phyloP scores from a whole-genome alignment of 768 basidiomycete genomes.

The Trametes coccinea region DNA sequence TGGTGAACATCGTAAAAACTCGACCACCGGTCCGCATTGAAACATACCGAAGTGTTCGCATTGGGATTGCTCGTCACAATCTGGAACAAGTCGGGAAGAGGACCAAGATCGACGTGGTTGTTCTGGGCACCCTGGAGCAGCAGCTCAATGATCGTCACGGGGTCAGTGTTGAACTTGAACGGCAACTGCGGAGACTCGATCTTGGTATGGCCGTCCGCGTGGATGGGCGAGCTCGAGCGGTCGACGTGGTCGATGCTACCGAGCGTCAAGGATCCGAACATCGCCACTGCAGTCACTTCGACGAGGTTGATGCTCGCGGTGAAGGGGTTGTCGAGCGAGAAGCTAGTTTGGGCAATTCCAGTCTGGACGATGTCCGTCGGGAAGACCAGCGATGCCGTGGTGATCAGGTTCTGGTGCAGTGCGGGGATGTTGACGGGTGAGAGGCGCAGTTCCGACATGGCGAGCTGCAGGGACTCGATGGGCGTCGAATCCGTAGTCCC shows the following conservation, averaged over 20 bases:
- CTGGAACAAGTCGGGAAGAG: conserved; percentile 54
- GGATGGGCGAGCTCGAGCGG: conserved; percentile 55
- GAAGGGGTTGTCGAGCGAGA: conserved; percentile 67
- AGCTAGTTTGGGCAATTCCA: conserved; percentile 57
- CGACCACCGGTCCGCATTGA: background rate
- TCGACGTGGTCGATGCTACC: conserved; percentile 61
- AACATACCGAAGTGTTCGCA: conserved; percentile 51
- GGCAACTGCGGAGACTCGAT: conserved; percentile 59
- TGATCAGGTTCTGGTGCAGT: conserved; percentile 61
- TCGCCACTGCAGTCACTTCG: conserved; percentile 52
- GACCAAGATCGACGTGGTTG: conserved; percentile 62
- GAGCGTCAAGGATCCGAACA: conserved; percentile 54
- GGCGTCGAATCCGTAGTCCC: conserved; percentile 58
- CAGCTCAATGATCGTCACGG: conserved; percentile 59
- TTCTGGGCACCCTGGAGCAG: conserved; percentile 50
- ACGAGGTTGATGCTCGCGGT: conserved; percentile 69
- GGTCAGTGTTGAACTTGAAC: conserved; percentile 64
- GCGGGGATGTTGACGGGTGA: conserved; percentile 66
- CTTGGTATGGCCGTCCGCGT: conserved; percentile 56
- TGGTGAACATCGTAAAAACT: background rate
- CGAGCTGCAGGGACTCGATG: conserved; percentile 60
- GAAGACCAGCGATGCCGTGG: conserved; percentile 55
- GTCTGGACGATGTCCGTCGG: conserved; percentile 62
- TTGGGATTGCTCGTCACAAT: conserved; percentile 51
- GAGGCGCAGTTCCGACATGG: conserved; percentile 59